Conservation (phyloP, 176 grass and related monocot species). For the Hordeum marinum region DNA sequence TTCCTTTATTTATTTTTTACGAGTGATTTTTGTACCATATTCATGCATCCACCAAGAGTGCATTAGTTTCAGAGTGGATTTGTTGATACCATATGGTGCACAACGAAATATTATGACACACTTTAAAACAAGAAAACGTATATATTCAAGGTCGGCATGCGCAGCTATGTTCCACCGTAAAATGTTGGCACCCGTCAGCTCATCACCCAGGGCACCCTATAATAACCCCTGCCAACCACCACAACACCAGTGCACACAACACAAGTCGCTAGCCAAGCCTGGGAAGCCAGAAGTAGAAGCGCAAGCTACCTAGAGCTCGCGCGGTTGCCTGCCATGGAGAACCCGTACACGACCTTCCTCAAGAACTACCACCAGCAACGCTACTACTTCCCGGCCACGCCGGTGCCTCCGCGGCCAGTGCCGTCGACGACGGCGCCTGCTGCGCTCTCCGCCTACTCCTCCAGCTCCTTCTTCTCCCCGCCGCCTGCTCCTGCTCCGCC, state of each 20-base stretch:
- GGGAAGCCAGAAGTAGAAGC: background rate
- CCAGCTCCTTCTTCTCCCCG: conserved; percentile 18
- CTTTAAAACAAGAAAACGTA: no score
- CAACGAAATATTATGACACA: no score
- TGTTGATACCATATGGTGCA: no score
- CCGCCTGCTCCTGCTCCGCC: conserved; percentile 3
- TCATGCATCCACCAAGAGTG: no score
- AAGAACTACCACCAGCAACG: conserved; percentile 39
- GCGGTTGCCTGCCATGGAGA: conserved; percentile 48
- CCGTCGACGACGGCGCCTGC: background rate
- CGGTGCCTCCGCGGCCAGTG: background rate
- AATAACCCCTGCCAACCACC: conserved; percentile 38
- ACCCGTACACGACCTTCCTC: conserved; percentile 66
- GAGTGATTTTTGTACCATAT: no score
- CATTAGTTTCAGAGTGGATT: no score
- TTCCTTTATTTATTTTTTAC: background rate
- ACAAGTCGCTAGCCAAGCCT: background rate
- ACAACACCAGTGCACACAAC: background rate
- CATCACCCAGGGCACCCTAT: conserved; percentile 16
- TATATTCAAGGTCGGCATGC: background rate
- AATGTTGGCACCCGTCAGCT: background rate
- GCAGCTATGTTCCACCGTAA: background rate
- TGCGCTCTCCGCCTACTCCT: background rate
- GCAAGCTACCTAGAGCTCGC: background rate
- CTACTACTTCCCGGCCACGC: conserved; percentile 11